Evolutionary conservation across 176 grass and related monocot genomes (phyloP), one percentile per base, ranked within the genome.

Genomic region (Rhynchospora tenuis): DNA sequence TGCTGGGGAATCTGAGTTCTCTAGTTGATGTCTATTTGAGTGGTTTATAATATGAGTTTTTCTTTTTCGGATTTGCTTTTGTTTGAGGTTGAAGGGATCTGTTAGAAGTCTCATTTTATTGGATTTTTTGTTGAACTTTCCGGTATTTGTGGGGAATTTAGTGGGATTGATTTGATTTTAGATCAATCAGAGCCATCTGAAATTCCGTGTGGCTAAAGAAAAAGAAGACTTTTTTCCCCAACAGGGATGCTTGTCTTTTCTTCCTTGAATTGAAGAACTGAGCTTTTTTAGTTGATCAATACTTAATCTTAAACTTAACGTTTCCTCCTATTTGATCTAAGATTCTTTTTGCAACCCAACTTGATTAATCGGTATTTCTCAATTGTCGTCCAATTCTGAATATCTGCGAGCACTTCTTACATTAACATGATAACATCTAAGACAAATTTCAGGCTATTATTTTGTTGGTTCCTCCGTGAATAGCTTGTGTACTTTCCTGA

Each of bases 161-260:
- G 33, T 82, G 45, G 44, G 66, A 19, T 67, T 82, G 20, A 82
- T 68, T 82, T 48, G 59, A 50, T 82, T 82, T 82, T 66, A 61
- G 61, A 68, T 82, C 58, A 45, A 63, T 82, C 42, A 82, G 16
- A 68, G 22, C 42, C 26, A 51, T 46, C 31, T 82, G 80, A 7
- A 16, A 65, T 63, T 38, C 10, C 63, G 61, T 82, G 43, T 47
- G 42, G 5, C 13, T 6, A 68, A 82, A 82, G 63, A 9, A 54
- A 82, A 82, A 68, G 12, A 65, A 64, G 58, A 64, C 78, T 64
- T 63, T 78, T 33, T 28, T 56, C 54, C 22, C 23, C 76, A 79
- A 79, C 15, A 9, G 46, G 76, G 76, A 79, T 79, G 54, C 54
- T 82, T 66, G 66, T 64, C 44, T 54, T 29, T 77, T 51, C 43